phyloP scores from a whole-genome alignment of 495 filamentous ascomycete genomes.

The Chlorociboria aeruginascens region DNA sequence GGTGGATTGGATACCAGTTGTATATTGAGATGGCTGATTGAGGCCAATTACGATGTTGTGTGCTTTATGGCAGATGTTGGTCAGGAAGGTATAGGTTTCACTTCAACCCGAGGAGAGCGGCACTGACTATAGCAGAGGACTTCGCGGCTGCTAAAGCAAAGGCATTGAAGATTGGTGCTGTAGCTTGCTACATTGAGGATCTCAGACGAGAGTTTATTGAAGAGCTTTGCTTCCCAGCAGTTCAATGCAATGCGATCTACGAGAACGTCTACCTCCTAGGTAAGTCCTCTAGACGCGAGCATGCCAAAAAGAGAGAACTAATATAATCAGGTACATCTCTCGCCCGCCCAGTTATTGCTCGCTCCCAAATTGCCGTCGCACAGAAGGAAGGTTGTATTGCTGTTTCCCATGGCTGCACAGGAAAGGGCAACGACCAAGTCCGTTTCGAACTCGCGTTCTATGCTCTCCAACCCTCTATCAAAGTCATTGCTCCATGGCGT shows the following conservation, averaged over 20 bases:
- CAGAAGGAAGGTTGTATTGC: conserved; percentile 51
- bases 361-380: conserved; percentile 66
- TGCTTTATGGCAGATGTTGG: conserved; percentile 50
- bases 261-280: conserved; percentile 73
- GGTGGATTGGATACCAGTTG: conserved; percentile 58
- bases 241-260: conserved; percentile 82
- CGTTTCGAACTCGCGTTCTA: conserved; percentile 70
- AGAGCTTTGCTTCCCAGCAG: conserved; percentile 76
- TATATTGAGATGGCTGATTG: conserved; percentile 55
- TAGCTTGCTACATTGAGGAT: conserved; percentile 50
- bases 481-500: conserved; percentile 86
- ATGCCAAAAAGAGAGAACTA: background rate
- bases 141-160: conserved; percentile 53
- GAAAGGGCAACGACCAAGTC: conserved; percentile 81
- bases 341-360: conserved; percentile 81
- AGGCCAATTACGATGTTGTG: conserved; percentile 42
- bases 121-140: conserved; percentile 32
- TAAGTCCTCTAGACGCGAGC: conserved; percentile 10
- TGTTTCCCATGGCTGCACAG: conserved; percentile 73
- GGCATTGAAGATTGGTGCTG: conserved; percentile 58
- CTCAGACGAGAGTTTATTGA: conserved; percentile 71
- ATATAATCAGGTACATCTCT: conserved; percentile 46
- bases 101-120: background rate
- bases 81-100: conserved; percentile 33
- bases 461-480: conserved; percentile 62